Conservation (phyloP, 225 moss, liverwort and hornwort genomes). For the Rhytidiadelphus loreus region DNA sequence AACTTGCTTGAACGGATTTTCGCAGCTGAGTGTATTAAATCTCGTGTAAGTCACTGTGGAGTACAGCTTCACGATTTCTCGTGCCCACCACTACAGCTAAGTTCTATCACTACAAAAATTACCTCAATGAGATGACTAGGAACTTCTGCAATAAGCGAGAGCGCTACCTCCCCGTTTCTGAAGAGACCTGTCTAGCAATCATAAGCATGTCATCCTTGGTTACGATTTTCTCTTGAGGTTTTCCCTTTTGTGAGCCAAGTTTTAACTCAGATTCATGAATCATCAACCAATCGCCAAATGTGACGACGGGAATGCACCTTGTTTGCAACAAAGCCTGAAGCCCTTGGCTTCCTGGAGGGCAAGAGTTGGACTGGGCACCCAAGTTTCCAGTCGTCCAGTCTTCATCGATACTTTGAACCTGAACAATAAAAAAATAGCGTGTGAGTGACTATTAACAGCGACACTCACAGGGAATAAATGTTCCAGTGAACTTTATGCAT, state of each 20-base stretch:
- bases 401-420: slow-evolving; percentile 74
- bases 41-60: not conserved
- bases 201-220: slow-evolving; percentile 52
- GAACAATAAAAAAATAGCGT: not conserved
- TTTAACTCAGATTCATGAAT: slow-evolving; percentile 53
- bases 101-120: not conserved
- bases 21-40: not conserved
- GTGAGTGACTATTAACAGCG: not conserved
- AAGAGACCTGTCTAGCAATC: slow-evolving; percentile 48
- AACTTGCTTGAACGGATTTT: not conserved
- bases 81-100: not conserved
- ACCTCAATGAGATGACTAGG: not conserved
- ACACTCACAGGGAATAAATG: not conserved
- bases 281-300: slow-evolving; percentile 75
- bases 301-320: slow-evolving; percentile 29
- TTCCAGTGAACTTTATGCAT: not conserved
- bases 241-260: slow-evolving; percentile 48
- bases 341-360: slow-evolving; percentile 45
- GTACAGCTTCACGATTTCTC: not conserved
- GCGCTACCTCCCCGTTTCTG: slow-evolving; percentile 1
- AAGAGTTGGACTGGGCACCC: slow-evolving; percentile 11
- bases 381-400: slow-evolving; percentile 45
- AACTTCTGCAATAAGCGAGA: not conserved
- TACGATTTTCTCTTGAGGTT: slow-evolving; percentile 66
- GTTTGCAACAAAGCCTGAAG: slow-evolving; percentile 45